Evolutionary conservation across 305 asterid species (phyloP), one percentile per base, ranked within the genome.

Genomic region (Rubia peregrina): DNA sequence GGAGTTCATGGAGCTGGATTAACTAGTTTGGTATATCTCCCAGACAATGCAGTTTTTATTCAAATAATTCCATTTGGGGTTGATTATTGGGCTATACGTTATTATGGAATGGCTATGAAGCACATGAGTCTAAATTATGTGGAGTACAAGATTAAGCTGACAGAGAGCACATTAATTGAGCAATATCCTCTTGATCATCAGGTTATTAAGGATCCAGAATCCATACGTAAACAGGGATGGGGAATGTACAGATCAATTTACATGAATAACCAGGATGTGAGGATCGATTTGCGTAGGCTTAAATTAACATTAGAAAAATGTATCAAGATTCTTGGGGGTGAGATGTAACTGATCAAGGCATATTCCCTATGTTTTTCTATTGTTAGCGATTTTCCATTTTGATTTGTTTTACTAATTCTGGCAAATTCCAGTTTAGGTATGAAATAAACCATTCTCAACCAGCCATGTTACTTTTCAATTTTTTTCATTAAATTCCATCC

Each of bases 1-100:
- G 97, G 97, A 46, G 73, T 88, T 11, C 97, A 90, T n/a, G 97
- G 94, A 33, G 97, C 94, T 0, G 95, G 94, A 36, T 67, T 90
- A 46, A 90, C 97, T 0, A 90, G 88, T 86, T 87, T 90, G 95
- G 78, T 87, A 7, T 90, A 86, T 73, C 74, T 90, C 30, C 97
- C 97, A 0, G 89, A 88, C 1, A 78, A 82, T 13, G 91, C 90
- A 0, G 74, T 88, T 42, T 24, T 88, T 56, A 81, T 90, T 21
- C 97, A 90, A 46, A 41, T 90, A 9, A 69, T 90, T 40, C 97
- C 97, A 4, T 71, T 85, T 10, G 97, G 95, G 40, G 84, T 90
- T 61, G 95, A 84, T 3, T 36, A 65, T 0, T 78, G 72, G 17
- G 94, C 87, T 36, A 84, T 71, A 69, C 79, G 69, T 19, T 91